These are phyloP conservation scores for Purshia tridentata DNA, from an alignment of 306 rosid species.

Conservation along the genomic window DNA sequence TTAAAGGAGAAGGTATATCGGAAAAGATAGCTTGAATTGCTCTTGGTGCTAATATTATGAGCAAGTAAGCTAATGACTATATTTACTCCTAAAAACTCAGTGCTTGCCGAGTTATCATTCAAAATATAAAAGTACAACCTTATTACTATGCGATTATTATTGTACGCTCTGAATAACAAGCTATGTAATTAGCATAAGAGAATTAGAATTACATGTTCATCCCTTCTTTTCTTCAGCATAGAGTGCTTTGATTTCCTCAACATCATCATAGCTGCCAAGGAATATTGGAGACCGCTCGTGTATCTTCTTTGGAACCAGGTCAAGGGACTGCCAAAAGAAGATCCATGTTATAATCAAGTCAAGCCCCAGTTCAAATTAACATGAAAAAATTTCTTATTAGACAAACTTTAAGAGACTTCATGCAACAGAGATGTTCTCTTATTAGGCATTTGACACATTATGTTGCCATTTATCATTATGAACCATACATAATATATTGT, in stretches of 20 bases:
- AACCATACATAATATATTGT: not conserved
- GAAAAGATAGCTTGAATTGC: too few species aligned
- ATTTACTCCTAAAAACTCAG: too few species aligned
- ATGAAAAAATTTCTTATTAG: not conserved
- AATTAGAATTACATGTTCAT: constrained; percentile 10
- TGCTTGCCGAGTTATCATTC: not conserved
- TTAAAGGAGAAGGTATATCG: too few species aligned
- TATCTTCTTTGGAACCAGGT: constrained; percentile 66
- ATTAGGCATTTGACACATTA: not conserved
- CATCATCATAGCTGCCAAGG: constrained; percentile 88
- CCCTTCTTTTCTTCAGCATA: constrained; percentile 51
- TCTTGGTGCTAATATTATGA: too few species aligned
- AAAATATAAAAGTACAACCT: not conserved
- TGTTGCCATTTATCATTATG: too few species aligned
- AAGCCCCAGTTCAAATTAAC: not conserved
- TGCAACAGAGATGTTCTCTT: not conserved
- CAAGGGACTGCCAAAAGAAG: constrained; percentile 63
- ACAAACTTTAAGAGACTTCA: not conserved
- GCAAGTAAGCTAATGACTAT: too few species aligned
- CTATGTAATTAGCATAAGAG: not conserved
- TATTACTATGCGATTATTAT: constrained; percentile 4
- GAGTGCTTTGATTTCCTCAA: constrained; percentile 80
- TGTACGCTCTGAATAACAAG: constrained; percentile 6
- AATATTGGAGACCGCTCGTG: constrained; percentile 85
- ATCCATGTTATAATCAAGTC: not conserved